phyloP scores from a whole-genome alignment of 139 green algal genomes.

The Trebouxia sp. region DNA sequence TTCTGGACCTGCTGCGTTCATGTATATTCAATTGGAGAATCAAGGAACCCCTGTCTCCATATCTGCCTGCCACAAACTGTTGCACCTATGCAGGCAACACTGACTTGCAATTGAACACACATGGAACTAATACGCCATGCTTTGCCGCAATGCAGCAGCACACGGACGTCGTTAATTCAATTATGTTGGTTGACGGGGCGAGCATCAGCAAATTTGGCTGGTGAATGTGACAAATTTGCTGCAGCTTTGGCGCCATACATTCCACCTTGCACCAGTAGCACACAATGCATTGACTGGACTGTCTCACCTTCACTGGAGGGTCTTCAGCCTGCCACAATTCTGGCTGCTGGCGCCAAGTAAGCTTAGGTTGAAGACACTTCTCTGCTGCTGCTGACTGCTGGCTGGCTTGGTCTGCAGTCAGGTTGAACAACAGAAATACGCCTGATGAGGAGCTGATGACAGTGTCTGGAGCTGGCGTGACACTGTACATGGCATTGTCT shows the following conservation, averaged over 20 bases:
- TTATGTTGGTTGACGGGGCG: too few relatives aligned
- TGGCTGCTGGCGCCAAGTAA: slow-evolving; percentile 17
- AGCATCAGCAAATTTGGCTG: too few relatives aligned
- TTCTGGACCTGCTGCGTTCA: not conserved
- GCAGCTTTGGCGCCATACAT: too few relatives aligned
- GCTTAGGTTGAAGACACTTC: not conserved
- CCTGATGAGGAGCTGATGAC: not conserved
- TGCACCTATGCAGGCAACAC: slow-evolving; percentile 8
- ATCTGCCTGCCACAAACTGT: slow-evolving; percentile 16
- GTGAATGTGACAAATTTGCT: too few relatives aligned
- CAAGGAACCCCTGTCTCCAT: slow-evolving; percentile 15
- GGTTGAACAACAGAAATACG: not conserved
- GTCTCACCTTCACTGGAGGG: not conserved
- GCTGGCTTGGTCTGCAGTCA: not conserved
- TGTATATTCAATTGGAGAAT: slow-evolving; percentile 16
- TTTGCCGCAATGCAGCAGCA: not conserved
- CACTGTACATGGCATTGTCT: not conserved
- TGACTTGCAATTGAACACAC: too few relatives aligned
- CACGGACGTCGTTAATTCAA: too few relatives aligned
- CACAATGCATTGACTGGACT: too few relatives aligned
- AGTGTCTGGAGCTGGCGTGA: not conserved
- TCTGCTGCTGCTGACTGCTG: not conserved
- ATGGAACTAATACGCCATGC: too few relatives aligned
- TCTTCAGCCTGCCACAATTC: not conserved
- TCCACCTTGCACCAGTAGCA: too few relatives aligned